These are phyloP conservation scores for Solanum pinnatisectum DNA, from an alignment of 257 asterid species.

Conservation along the genomic window DNA sequence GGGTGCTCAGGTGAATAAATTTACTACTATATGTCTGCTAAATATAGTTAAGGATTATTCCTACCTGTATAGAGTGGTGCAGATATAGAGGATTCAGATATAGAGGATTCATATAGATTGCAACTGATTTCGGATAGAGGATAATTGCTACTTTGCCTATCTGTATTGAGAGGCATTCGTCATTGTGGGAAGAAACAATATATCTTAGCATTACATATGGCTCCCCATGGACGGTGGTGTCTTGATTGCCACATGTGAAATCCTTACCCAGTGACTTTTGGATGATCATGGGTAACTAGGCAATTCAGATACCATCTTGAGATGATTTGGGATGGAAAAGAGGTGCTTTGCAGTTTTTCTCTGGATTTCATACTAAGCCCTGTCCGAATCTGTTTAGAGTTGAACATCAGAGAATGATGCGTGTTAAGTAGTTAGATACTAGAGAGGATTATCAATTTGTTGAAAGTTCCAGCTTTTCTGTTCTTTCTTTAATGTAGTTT, in stretches of 20 bases:
- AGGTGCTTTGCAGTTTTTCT: background rate
- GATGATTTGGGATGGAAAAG: background rate
- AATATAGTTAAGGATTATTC: background rate
- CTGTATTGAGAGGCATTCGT: background rate
- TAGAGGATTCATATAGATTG: background rate
- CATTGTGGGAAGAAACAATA: background rate
- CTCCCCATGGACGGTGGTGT: background rate
- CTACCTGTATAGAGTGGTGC: background rate
- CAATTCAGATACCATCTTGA: background rate
- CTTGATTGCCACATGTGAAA: background rate
- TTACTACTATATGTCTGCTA: background rate
- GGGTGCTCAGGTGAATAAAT: slow-evolving; percentile 86
- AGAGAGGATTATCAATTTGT: background rate
- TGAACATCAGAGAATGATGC: background rate
- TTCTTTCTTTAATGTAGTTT: background rate
- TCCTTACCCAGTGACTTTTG: background rate
- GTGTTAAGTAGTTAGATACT: background rate
- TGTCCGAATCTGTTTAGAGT: background rate
- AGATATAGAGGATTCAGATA: background rate
- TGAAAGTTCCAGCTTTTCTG: background rate
- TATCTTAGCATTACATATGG: background rate
- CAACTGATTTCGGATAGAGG: background rate
- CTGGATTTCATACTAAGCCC: background rate
- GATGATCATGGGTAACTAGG: background rate
- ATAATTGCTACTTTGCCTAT: background rate